These are phyloP conservation scores for Suillus brevipes DNA, from an alignment of 768 basidiomycete species.

Conservation along the genomic window DNA sequence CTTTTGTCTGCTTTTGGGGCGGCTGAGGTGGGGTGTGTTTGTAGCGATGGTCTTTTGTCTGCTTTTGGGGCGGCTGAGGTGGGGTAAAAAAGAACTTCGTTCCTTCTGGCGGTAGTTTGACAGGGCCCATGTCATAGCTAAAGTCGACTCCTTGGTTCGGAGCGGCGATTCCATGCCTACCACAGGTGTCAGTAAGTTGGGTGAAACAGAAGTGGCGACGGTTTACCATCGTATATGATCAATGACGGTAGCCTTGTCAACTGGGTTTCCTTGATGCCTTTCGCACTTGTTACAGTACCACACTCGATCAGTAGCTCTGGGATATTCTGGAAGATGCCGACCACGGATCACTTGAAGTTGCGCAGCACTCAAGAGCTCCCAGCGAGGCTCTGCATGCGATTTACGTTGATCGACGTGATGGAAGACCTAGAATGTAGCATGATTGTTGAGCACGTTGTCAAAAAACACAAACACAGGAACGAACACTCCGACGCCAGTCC, in stretches of 20 bases:
- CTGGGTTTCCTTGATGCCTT: background rate
- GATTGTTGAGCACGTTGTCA: background rate
- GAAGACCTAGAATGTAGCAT: background rate
- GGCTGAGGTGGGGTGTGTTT: background rate
- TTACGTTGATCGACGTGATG: background rate
- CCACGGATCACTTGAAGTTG: background rate
- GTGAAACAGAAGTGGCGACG: background rate
- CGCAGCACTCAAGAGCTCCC: constrained; percentile 2
- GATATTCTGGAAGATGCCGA: background rate
- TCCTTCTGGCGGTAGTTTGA: background rate
- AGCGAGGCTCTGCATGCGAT: background rate
- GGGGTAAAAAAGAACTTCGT: background rate
- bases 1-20: background rate
- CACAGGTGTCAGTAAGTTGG: background rate
- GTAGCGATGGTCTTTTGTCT: background rate
- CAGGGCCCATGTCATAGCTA: background rate
- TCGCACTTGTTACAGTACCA: constrained; percentile 4
- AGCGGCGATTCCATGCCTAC: constrained; percentile 1
- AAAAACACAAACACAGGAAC: background rate
- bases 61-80: background rate
- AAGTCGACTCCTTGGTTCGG: constrained; percentile 4
- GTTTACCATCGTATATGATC: background rate
- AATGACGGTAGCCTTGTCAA: background rate
- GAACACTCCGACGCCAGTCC: constrained; percentile 2
- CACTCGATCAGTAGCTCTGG: background rate